Evolutionary conservation across 176 grass and related monocot genomes (phyloP).

Genomic region (Raddia guianensis): DNA sequence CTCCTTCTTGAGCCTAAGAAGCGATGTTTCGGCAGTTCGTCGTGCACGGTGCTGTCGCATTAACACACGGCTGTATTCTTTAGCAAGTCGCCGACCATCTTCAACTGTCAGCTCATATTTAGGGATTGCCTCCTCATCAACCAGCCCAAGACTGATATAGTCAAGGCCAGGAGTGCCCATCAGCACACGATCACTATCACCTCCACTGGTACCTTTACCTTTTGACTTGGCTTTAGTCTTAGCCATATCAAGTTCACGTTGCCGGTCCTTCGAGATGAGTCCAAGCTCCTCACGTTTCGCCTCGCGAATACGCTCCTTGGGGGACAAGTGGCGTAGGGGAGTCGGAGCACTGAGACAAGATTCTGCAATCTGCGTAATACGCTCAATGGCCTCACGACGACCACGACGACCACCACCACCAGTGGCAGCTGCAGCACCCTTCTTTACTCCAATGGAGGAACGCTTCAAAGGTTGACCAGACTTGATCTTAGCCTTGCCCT

Average conservation of each 20-base stretch:
- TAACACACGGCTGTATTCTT: slow-evolving; percentile 81
- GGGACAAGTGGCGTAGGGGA: slow-evolving; percentile 59
- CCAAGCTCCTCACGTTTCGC: slow-evolving; percentile 63
- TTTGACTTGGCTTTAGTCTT: slow-evolving; percentile 62
- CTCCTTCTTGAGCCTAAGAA: slow-evolving; percentile 79
- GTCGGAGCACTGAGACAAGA: slow-evolving; percentile 73
- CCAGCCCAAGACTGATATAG: slow-evolving; percentile 76
- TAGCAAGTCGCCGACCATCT: slow-evolving; percentile 72
- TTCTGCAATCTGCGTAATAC: slow-evolving; percentile 60
- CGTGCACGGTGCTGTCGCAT: slow-evolving; percentile 76
- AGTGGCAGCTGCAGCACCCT: slow-evolving; percentile 35
- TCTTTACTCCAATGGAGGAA: slow-evolving; percentile 51
- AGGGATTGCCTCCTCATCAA: slow-evolving; percentile 77
- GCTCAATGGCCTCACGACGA: slow-evolving; percentile 58
- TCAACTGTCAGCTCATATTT: slow-evolving; percentile 76
- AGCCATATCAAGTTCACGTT: slow-evolving; percentile 72
- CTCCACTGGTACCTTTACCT: slow-evolving; percentile 19
- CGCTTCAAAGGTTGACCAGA: slow-evolving; percentile 55
- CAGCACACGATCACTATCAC: slow-evolving; percentile 44
- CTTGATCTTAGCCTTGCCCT: slow-evolving; percentile 82
- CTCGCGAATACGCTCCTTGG: slow-evolving; percentile 64
- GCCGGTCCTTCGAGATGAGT: slow-evolving; percentile 70
- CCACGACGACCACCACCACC: slow-evolving; percentile 36
- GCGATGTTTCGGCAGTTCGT: slow-evolving; percentile 63
- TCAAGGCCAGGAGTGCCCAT: slow-evolving; percentile 71